phyloP scores from a whole-genome alignment of 495 filamentous ascomycete species.

The Aspergillus coremiiformis region DNA sequence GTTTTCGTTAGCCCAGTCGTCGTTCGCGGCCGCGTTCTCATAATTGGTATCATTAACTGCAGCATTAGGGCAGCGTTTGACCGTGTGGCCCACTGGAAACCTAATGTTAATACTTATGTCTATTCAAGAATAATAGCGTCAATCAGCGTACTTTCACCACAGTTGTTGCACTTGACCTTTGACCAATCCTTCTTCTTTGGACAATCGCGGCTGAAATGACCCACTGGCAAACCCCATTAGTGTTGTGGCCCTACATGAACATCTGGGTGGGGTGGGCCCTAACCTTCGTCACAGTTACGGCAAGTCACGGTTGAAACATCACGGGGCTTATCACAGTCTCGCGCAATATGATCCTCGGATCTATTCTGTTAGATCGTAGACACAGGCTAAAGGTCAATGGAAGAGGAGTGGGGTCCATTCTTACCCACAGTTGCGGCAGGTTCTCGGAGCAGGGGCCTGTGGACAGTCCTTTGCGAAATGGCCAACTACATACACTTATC shows the following conservation, averaged over 20 bases:
- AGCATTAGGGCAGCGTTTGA: constrained; percentile 48
- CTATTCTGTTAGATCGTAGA: constrained; percentile 20
- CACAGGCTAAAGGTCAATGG: background rate
- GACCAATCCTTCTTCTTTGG: constrained; percentile 67
- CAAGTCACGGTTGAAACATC: constrained; percentile 48
- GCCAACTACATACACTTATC: constrained; percentile 45
- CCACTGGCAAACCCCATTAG: constrained; percentile 31
- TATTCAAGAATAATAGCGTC: background rate
- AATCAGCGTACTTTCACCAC: constrained; percentile 53
- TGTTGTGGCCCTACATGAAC: background rate
- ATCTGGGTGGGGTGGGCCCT: constrained; percentile 3
- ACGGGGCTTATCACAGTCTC: constrained; percentile 49
- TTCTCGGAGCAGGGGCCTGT: constrained; percentile 39
- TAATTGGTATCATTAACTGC: background rate
- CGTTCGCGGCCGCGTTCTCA: background rate
- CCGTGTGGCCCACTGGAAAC: constrained; percentile 56
- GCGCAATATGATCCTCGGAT: constrained; percentile 45
- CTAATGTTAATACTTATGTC: constrained; percentile 12
- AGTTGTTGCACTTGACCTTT: constrained; percentile 69
- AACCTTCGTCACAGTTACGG: constrained; percentile 61
- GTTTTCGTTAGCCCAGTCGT: constrained; percentile 6
- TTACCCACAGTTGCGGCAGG: constrained; percentile 61
- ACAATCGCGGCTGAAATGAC: constrained; percentile 69
- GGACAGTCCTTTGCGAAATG: constrained; percentile 85
- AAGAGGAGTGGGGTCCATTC: constrained; percentile 1